Evolutionary conservation across 2,329 filamentous ascomycete genomes (phyloP).

Genomic region (Endoconidiophora polonica): DNA sequence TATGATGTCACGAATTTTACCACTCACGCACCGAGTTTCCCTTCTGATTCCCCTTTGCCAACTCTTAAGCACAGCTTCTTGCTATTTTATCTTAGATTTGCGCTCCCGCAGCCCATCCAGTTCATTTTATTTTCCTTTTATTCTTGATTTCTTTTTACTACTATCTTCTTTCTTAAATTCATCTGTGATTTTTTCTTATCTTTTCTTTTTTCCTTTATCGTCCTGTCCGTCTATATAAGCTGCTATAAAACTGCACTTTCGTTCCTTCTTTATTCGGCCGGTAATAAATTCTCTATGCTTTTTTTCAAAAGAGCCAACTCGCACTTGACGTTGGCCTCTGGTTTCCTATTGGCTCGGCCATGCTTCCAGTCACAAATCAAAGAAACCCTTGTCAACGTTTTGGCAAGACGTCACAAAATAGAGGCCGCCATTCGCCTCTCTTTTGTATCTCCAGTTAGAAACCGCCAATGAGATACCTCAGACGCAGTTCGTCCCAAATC

Average conservation of each 20-base stretch:
- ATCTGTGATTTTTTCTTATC: not conserved
- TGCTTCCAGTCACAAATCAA: too few relatives aligned
- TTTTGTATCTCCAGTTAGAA: not conserved
- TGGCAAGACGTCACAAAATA: too few relatives aligned
- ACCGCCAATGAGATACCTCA: too few relatives aligned
- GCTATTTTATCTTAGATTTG: not conserved
- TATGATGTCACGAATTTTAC: constrained; percentile 1
- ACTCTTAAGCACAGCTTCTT: not conserved
- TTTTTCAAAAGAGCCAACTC: not conserved
- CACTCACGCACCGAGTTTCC: not conserved
- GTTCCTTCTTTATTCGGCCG: too few relatives aligned
- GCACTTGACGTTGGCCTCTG: not conserved
- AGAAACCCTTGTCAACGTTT: too few relatives aligned
- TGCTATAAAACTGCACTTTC: too few relatives aligned
- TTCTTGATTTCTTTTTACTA: not conserved
- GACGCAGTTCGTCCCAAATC: not conserved
- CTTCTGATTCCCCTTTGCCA: not conserved
- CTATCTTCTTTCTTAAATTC: not conserved
- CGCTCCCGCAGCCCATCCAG: not conserved
- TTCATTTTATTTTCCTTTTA: not conserved
- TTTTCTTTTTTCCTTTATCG: not conserved
- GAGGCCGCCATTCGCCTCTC: not conserved
- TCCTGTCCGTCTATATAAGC: too few relatives aligned
- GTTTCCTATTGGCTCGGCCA: not conserved
- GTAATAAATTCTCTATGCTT: not conserved